Base-by-base conservation (phyloP, 768 basidiomycete genomes). In the Kockovaella imperatae region DNA sequence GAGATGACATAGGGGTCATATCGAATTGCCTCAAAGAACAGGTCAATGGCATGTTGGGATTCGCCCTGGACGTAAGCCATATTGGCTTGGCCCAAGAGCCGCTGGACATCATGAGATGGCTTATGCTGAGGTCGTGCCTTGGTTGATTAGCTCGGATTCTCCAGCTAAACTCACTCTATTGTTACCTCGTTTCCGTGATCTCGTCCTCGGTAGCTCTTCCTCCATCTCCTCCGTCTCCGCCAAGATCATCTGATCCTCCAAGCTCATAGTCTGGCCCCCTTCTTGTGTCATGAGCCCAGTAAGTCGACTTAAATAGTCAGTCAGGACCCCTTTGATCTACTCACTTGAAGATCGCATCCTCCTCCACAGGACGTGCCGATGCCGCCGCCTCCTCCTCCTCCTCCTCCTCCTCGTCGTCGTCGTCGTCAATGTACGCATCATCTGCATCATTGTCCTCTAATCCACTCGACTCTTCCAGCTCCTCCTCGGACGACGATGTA, bases 21-120 rank as follows among this genome's bases (percentile, higher is more conserved):
- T 7, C 87, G 80, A 45, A 99, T 88, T 56, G 95, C 86, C 64
- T 97, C 88, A 64, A 84, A 82, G 79, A 90, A 86, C 21, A 83
- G 77, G 17, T 80, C 78, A 29, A 88, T 81, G 1, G 88, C 83
- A 56, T 83, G 77, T 2, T 75, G 71, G 7, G 81, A 72, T 47
- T 87, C 72, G 51, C 75, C 79, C 59, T 83, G 80, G 42, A 91
- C 79, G 68, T 87, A 95, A 2, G 84, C 84, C 60, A 85, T 80
- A 64, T 90, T 91, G 18, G 86, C 91, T 46, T 84, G 81, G 23
- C 88, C 87, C 42, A 96, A 80, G 15, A 93, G 52, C 4, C 49
- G 56, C 30, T 67, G 56, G 7, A 74, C 69, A 54, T 76, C 73
- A 25, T 63, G 65, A 25, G 40, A 42, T 25, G 40, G 40, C 23